phyloP scores from a whole-genome alignment of 2,329 filamentous ascomycete species.

The Calonectria pteridis region DNA sequence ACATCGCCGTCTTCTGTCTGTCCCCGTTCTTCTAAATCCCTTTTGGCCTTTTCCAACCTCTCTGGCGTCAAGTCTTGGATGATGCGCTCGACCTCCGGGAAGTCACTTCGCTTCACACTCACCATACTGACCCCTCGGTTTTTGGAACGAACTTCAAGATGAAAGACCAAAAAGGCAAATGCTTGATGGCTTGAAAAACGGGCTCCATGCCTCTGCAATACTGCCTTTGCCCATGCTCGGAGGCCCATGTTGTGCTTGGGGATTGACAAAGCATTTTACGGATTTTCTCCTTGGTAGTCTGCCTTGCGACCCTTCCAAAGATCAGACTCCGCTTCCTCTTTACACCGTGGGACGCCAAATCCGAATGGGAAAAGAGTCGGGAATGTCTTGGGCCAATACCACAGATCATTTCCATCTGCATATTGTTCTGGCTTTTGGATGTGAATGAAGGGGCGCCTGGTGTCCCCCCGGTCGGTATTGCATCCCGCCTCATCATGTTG shows the following conservation, averaged over 20 bases:
- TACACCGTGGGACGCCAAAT: not conserved
- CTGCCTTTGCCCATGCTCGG: not conserved
- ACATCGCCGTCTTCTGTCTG: not conserved
- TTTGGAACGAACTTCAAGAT: not conserved
- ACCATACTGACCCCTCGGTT: conserved; percentile 17
- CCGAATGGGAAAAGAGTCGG: not conserved
- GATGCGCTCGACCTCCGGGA: not conserved
- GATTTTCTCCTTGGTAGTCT: not conserved
- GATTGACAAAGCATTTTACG: too few species aligned
- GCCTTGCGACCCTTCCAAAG: not conserved
- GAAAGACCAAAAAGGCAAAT: conserved; percentile 20
- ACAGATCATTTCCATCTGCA: not conserved
- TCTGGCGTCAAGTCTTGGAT: not conserved
- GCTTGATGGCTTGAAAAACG: conserved; percentile 6
- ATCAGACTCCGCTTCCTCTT: not conserved
- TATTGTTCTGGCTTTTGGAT: not conserved
- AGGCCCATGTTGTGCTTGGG: conserved; percentile 4
- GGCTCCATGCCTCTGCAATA: not conserved
- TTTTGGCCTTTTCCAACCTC: not conserved
- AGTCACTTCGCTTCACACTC: not conserved
- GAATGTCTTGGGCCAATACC: not conserved
- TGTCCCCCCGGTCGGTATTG: not conserved
- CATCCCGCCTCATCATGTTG: not conserved
- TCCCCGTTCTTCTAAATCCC: not conserved
- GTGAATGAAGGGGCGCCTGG: not conserved